Base-by-base conservation (phyloP, 2,329 filamentous ascomycete genomes). In the Penicillium sp. region DNA sequence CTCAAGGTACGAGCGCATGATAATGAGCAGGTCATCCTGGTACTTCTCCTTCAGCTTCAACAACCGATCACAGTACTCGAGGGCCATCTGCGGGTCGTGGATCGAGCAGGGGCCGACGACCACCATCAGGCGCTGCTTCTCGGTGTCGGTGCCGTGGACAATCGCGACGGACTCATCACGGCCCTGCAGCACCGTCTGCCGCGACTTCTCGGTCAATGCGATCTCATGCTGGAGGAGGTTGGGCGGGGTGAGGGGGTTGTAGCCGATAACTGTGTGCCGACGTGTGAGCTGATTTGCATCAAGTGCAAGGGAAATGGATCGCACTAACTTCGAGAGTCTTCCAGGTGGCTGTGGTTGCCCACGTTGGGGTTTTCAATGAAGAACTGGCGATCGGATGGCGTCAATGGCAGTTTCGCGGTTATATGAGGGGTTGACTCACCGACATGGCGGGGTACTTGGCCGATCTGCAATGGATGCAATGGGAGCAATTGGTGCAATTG, bases 1-100 rank as follows among this genome's bases (percentile, higher is more conserved):
- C 80, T 98, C 93, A 53, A 98, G 83, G 81, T 98, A 98, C 57
- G 89, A 88, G 62, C 93, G 88, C 93, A 98, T 98, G 54, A 98
- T 87, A 61, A 98, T 93, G 62, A 95, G 80, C 32, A 98, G 81
- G 67, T 97, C 89, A 65, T 91, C 81, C 69, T 87, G 81, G 77
- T 95, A 86, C 77, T 95, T 93, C 68, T 91, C 82, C 73, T 92
- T 91, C 64, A 95, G 78, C 66, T 82, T 78, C 59, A 95, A 70
- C 55, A 98, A 79, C 58, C 86, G 79, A 66, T 90, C 84, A 79
- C 90, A 95, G 83, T 98, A 98, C 67, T 92, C 89, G 59, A 96
- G 81, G 9, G 92, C 92, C 55, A 89, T 87, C 47, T 85, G 77
- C 15, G 93, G 92, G 69, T 98, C 93, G 77, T 98, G 93, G 71